Evolutionary conservation across 352 stramenopile species (phyloP).

Genomic region (Pythium chondricola): DNA sequence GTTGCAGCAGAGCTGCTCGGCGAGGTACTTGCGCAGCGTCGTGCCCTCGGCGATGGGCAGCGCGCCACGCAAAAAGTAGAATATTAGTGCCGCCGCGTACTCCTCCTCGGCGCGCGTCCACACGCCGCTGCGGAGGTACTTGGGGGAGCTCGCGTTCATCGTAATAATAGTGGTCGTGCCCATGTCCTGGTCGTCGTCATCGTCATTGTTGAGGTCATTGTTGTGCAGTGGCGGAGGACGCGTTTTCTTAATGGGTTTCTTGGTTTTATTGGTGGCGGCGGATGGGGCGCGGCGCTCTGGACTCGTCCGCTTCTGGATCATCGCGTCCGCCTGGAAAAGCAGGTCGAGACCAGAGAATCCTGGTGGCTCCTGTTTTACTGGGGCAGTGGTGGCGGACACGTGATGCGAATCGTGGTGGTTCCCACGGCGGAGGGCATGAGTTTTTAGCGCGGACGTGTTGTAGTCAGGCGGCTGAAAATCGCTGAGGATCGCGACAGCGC

Average conservation of each 20-base stretch:
- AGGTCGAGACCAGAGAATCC: slow-evolving; percentile 43
- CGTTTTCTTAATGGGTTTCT: neutral
- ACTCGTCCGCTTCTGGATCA: slow-evolving; percentile 39
- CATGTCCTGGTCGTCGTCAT: slow-evolving; percentile 1
- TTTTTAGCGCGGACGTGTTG: neutral
- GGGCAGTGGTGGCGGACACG: too few relatives aligned
- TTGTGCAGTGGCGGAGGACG: neutral
- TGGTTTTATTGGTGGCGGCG: slow-evolving; percentile 5
- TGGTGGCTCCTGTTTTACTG: neutral
- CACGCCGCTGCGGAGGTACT: slow-evolving; percentile 44
- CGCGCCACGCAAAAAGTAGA: slow-evolving; percentile 53
- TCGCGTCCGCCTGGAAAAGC: slow-evolving; percentile 62
- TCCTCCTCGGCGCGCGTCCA: slow-evolving; percentile 63
- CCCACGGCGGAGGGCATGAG: neutral
- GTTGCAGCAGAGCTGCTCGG: slow-evolving; percentile 60
- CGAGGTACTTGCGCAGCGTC: slow-evolving; percentile 64
- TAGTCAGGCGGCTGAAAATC: slow-evolving; percentile 31
- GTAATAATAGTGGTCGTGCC: slow-evolving; percentile 7
- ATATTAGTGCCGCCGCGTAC: slow-evolving; percentile 55
- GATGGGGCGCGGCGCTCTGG: slow-evolving; percentile 1
- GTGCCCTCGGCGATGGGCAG: slow-evolving; percentile 46
- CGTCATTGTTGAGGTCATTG: slow-evolving; percentile 3
- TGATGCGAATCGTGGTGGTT: neutral
- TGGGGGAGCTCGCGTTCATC: neutral
- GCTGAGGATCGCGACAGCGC: slow-evolving; percentile 55